A percentile compares a stretch with the other conserved stretches of the same genome.
phyloP scores from a whole-genome alignment of 495 filamentous ascomycete genomes.

The Letharia lupina region DNA sequence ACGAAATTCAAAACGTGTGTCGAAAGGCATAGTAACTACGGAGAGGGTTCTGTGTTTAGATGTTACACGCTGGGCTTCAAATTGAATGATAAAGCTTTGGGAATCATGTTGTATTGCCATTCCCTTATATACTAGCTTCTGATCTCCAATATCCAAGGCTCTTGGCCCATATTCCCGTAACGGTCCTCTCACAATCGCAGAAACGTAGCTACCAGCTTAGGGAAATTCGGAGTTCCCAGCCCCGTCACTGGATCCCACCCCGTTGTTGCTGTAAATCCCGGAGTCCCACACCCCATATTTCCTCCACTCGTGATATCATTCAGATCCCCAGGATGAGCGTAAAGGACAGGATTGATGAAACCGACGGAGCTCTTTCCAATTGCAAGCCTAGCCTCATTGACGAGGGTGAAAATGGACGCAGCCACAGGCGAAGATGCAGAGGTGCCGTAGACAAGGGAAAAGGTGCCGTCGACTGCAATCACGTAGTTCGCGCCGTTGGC shows the following conservation, averaged over 20 bases:
- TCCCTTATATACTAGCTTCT: background rate
- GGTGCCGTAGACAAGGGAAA: slow-evolving; percentile 44
- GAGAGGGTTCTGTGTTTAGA: background rate
- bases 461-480: slow-evolving; percentile 36
- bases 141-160: background rate
- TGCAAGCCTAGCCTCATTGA: slow-evolving; percentile 55
- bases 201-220: slow-evolving; percentile 41
- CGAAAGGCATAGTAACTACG: background rate
- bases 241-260: slow-evolving; percentile 62
- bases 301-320: slow-evolving; percentile 54
- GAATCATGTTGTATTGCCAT: background rate
- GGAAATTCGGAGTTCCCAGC: slow-evolving; percentile 49
- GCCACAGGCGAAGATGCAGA: slow-evolving; percentile 51
- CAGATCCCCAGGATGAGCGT: slow-evolving; percentile 51
- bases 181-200: slow-evolving; percentile 26
- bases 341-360: slow-evolving; percentile 54
- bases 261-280: slow-evolving; percentile 43
- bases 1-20: background rate
- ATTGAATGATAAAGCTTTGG: background rate
- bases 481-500: slow-evolving; percentile 54
- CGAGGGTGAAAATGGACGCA: slow-evolving; percentile 48
- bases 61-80: no score
- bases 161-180: background rate
- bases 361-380: slow-evolving; percentile 49
- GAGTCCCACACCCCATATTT: slow-evolving; percentile 50